These are phyloP conservation scores for Sordariomycetes sp. DNA, from an alignment of 2,329 filamentous ascomycete species.

Conservation along the genomic window DNA sequence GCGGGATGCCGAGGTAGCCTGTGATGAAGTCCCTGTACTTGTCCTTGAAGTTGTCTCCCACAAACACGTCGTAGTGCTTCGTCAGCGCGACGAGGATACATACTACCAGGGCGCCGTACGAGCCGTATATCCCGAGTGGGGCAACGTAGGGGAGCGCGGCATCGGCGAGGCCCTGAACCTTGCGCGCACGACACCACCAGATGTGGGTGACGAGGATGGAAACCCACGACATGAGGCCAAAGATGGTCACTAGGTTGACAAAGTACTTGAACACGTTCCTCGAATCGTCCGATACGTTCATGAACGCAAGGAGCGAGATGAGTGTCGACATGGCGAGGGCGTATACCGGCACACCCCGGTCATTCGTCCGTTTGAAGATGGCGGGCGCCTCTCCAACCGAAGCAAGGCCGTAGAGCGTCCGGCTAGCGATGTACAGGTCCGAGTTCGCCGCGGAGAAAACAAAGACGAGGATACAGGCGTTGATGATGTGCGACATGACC, in stretches of 20 bases:
- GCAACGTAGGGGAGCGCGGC: conserved; percentile 48
- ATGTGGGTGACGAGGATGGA: conserved; percentile 57
- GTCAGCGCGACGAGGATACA: conserved; percentile 64
- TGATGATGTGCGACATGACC: conserved; percentile 52
- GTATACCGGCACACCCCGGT: conserved; percentile 56
- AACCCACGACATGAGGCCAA: conserved; percentile 54
- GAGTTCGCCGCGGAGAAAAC: conserved; percentile 69
- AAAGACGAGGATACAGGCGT: conserved; percentile 62
- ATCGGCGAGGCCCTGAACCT: conserved; percentile 44
- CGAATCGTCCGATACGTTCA: conserved; percentile 47
- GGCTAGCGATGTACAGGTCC: conserved; percentile 63
- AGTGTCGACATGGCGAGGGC: conserved; percentile 46
- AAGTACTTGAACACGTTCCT: conserved; percentile 49
- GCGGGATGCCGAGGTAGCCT: conserved; percentile 62
- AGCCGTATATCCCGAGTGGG: conserved; percentile 59
- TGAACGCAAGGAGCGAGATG: conserved; percentile 55
- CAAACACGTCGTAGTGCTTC: conserved; percentile 71
- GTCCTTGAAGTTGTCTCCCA: conserved; percentile 28
- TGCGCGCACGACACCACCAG: conserved; percentile 48
- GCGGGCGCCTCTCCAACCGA: conserved; percentile 57
- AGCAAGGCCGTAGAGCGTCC: conserved; percentile 61
- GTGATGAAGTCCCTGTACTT: conserved; percentile 65
- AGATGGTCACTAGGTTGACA: conserved; percentile 54
- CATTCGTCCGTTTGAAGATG: conserved; percentile 60
- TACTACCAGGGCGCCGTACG: conserved; percentile 52